Conservation (phyloP, 2,329 filamentous ascomycete species). For the Aspergillus proliferans region DNA sequence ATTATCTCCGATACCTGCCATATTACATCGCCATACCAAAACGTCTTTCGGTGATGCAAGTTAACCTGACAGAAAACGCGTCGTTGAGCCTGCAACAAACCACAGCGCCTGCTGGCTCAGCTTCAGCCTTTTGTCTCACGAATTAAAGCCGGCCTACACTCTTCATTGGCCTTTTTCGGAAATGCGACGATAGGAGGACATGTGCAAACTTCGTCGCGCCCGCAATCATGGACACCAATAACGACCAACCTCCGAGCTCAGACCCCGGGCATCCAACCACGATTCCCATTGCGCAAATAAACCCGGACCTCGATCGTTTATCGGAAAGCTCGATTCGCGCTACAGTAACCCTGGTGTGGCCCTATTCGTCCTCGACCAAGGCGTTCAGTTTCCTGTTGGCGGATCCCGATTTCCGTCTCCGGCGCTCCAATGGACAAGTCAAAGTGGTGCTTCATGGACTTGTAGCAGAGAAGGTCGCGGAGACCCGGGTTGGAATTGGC, state of each 20-base stretch:
- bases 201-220: conserved; percentile 9
- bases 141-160: no score
- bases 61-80: background rate
- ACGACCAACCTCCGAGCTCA: conserved; percentile 16
- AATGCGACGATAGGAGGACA: conserved; percentile 7
- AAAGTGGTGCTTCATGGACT: conserved; percentile 67
- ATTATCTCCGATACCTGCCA: no score
- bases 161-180: background rate
- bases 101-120: background rate
- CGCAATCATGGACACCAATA: conserved; percentile 24
- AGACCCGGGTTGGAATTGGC: conserved; percentile 65
- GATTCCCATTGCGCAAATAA: conserved; percentile 38
- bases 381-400: conserved; percentile 74
- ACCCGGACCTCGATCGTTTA: conserved; percentile 26
- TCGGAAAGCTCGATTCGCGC: conserved; percentile 51
- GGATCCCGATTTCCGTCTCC: conserved; percentile 76
- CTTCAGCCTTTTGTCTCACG: background rate
- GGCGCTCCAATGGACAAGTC: conserved; percentile 71
- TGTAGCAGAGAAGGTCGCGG: conserved; percentile 63
- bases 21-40: no score
- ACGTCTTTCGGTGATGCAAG: background rate
- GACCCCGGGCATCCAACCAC: conserved; percentile 18
- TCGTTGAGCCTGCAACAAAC: background rate
- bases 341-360: conserved; percentile 81
- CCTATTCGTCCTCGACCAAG: conserved; percentile 71